These are phyloP conservation scores for Solanum etuberosum DNA, from an alignment of 257 asterid species.

Conservation along the genomic window DNA sequence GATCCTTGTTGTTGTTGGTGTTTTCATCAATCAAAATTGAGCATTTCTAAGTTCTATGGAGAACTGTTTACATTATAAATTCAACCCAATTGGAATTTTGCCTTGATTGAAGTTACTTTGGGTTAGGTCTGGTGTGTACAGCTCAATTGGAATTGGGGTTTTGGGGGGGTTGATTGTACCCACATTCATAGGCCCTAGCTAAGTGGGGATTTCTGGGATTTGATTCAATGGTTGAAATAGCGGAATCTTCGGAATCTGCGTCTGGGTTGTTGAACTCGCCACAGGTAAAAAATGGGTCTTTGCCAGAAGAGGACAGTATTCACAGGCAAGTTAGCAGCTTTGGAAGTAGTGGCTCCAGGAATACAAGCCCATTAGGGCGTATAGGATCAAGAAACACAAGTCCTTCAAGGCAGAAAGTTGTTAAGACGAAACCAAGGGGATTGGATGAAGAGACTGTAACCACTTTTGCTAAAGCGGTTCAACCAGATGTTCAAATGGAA, in stretches of 20 bases:
- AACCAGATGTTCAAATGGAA: slow-evolving; percentile 89
- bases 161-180: background rate
- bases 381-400: slow-evolving; percentile 83
- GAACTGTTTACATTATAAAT: background rate
- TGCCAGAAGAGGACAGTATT: slow-evolving; percentile 46
- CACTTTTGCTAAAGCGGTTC: slow-evolving; percentile 49
- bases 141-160: background rate
- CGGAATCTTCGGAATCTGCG: slow-evolving; percentile 56
- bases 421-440: slow-evolving; percentile 90
- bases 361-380: slow-evolving; percentile 77
- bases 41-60: background rate
- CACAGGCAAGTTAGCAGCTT: slow-evolving; percentile 47
- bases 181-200: background rate
- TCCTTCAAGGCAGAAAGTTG: slow-evolving; percentile 72
- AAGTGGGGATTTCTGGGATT: slow-evolving; percentile 4
- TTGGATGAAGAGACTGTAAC: slow-evolving; percentile 88
- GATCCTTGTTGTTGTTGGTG: background rate
- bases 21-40: background rate
- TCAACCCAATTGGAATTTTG: background rate
- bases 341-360: slow-evolving; percentile 65
- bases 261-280: slow-evolving; percentile 27
- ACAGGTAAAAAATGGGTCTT: slow-evolving; percentile 40
- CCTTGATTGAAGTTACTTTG: background rate
- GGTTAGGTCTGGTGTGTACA: background rate
- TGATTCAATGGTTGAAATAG: slow-evolving; percentile 27